phyloP scores from a whole-genome alignment of 768 basidiomycete genomes.

The Dictyophora rubrovolvata region DNA sequence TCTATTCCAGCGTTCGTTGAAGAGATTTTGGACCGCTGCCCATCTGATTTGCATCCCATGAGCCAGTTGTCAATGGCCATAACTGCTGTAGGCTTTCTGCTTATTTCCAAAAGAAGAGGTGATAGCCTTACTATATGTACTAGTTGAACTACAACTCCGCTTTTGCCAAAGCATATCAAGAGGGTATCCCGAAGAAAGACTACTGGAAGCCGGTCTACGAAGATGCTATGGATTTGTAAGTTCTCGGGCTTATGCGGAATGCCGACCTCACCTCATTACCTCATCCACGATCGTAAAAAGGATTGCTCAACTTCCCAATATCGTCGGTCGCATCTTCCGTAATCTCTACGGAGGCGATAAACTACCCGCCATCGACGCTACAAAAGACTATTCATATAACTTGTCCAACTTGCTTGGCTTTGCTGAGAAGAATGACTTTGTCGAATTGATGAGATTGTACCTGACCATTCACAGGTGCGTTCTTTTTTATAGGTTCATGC shows the following conservation, averaged over 20 bases:
- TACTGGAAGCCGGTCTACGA: conserved; percentile 96
- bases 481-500: no score
- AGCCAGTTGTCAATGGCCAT: conserved; percentile 95
- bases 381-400: conserved; percentile 86
- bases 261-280: no score
- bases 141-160: conserved; percentile 92
- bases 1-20: conserved; percentile 92
- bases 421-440: conserved; percentile 76
- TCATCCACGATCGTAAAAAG: no score
- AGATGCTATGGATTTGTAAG: conserved; percentile 78
- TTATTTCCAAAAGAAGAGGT: no score
- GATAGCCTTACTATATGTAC: background rate
- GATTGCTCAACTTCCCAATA: conserved; percentile 94
- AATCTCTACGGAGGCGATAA: conserved; percentile 86
- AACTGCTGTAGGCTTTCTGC: conserved; percentile 56
- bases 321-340: conserved; percentile 86
- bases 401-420: conserved; percentile 86
- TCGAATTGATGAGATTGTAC: conserved; percentile 92
- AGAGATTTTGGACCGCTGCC: conserved; percentile 89
- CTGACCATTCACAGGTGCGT: conserved; percentile 86
- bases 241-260: background rate
- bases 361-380: conserved; percentile 69
- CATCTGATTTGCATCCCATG: conserved; percentile 94
- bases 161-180: conserved; percentile 89
- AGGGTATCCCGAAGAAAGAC: conserved; percentile 87